A percentile compares a stretch with the other conserved stretches of the same genome.
phyloP scores from a whole-genome alignment of 2,329 filamentous ascomycete species.

The Fusarium coicis region DNA sequence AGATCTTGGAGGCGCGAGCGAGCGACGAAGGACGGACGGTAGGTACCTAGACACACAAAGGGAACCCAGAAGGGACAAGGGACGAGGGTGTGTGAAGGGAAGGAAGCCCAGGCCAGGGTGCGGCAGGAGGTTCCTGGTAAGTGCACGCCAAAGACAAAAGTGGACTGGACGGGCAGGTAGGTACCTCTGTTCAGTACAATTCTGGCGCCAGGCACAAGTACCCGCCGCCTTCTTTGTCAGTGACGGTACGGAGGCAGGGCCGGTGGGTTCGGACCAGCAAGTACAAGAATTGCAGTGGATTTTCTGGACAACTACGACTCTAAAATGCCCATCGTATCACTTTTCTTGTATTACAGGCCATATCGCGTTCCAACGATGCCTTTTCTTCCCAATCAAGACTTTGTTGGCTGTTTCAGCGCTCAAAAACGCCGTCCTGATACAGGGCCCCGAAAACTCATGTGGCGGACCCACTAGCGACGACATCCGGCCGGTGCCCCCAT shows the following conservation, averaged over 20 bases:
- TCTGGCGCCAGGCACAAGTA: conserved; percentile 37
- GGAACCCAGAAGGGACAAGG: conserved; percentile 31
- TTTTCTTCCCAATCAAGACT: not conserved
- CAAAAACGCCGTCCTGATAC: conserved; percentile 37
- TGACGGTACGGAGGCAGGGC: conserved; percentile 32
- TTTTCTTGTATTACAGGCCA: too few relatives aligned
- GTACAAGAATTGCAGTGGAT: conserved; percentile 3
- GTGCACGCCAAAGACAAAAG: conserved; percentile 23
- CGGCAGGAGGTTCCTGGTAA: conserved; percentile 40
- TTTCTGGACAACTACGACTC: not conserved
- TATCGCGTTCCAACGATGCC: not conserved
- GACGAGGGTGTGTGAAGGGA: conserved; percentile 37
- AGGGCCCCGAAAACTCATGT: conserved; percentile 41
- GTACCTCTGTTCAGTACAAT: conserved; percentile 36
- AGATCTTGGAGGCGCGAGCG: conserved; percentile 45
- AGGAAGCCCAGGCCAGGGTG: conserved; percentile 11
- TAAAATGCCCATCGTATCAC: not conserved
- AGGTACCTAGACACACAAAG: conserved; percentile 36
- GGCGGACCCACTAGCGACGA: conserved; percentile 49
- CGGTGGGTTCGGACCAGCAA: conserved; percentile 45
- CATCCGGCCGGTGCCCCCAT: conserved; percentile 48
- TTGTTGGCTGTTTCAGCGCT: conserved; percentile 29
- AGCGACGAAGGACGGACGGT: conserved; percentile 19
- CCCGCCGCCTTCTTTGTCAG: conserved; percentile 25
- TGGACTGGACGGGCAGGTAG: conserved; percentile 8